Percentiles rank a stretch among this genome's conserved stretches.
These are phyloP conservation scores for Penicillium freii DNA, from an alignment of 2,329 filamentous ascomycete species.

Conservation along the genomic window DNA sequence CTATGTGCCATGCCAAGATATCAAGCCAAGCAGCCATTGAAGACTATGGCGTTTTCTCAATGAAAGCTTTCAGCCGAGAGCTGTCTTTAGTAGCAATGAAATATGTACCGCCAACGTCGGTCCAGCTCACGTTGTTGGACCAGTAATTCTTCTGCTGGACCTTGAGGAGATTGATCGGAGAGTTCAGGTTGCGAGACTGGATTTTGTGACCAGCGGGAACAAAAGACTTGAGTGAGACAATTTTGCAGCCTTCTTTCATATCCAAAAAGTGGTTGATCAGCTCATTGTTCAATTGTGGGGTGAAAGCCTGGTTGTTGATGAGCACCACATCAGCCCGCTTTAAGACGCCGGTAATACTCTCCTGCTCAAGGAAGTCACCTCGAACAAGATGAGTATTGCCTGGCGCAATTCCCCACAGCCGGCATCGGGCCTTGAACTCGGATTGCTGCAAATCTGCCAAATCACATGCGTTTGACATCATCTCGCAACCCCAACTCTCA, in stretches of 20 bases:
- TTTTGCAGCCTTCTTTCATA: constrained; percentile 82
- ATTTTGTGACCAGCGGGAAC: constrained; percentile 77
- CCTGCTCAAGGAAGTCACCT: constrained; percentile 78
- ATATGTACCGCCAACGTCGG: constrained; percentile 76
- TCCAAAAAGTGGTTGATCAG: constrained; percentile 89
- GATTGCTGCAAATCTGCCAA: constrained; percentile 75
- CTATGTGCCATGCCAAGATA: constrained; percentile 6
- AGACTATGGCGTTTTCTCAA: constrained; percentile 36
- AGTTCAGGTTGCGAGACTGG: constrained; percentile 70
- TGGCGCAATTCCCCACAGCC: constrained; percentile 81
- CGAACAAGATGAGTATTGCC: constrained; percentile 76
- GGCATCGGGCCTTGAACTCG: constrained; percentile 82
- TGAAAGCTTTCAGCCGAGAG: constrained; percentile 52
- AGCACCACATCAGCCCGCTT: constrained; percentile 90
- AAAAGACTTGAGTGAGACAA: constrained; percentile 91
- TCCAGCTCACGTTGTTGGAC: constrained; percentile 80
- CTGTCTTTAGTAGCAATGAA: constrained; percentile 81
- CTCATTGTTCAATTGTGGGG: constrained; percentile 77
- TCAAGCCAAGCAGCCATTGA: constrained; percentile 1
- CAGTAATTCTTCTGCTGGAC: constrained; percentile 72
- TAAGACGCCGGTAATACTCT: constrained; percentile 68
- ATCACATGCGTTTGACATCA: constrained; percentile 86
- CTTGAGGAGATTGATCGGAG: constrained; percentile 75
- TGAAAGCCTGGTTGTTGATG: constrained; percentile 98
- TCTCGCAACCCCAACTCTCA: constrained; percentile 93